phyloP scores from a whole-genome alignment of 345 rosid species.

The Carallia pectinifolia region DNA sequence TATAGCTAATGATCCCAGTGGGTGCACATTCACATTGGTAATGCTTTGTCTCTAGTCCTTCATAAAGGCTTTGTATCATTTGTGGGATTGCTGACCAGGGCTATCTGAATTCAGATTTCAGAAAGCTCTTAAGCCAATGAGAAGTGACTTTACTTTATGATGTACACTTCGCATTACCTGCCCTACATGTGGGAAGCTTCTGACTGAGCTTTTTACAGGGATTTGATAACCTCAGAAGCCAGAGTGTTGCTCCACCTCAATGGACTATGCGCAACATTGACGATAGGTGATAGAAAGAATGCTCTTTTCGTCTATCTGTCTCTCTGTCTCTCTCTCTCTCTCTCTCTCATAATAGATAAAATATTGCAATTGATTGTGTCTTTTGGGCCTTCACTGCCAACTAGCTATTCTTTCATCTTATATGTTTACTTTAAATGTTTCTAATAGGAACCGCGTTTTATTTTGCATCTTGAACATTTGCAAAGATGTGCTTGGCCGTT shows the following conservation, averaged over 20 bases:
- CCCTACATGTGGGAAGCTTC: conserved; percentile 5
- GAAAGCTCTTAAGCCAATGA: conserved; percentile 17
- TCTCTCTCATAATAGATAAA: no score
- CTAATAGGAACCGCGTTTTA: conserved; percentile 65
- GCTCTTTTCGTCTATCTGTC: neutral
- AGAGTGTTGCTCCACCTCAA: conserved; percentile 94
- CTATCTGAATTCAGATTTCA: neutral
- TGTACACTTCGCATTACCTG: neutral
- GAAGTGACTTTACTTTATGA: conserved; percentile 1
- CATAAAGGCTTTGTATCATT: conserved; percentile 13
- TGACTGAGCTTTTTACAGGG: conserved; percentile 61
- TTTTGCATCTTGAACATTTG: conserved; percentile 69
- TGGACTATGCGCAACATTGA: conserved; percentile 99
- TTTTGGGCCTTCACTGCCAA: no score
- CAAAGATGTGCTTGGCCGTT: conserved; percentile 71
- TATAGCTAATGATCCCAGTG: conserved; percentile 90
- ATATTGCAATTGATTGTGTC: no score
- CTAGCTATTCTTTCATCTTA: no score
- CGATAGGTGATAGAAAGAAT: conserved; percentile 58
- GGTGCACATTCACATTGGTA: conserved; percentile 95
- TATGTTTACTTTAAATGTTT: no score
- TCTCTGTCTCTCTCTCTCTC: no score
- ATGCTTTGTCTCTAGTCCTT: conserved; percentile 13
- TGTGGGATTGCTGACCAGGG: conserved; percentile 5
- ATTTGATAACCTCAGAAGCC: conserved; percentile 97